phyloP scores from a whole-genome alignment of 306 rosid genomes.

The Glycine tomentella region DNA sequence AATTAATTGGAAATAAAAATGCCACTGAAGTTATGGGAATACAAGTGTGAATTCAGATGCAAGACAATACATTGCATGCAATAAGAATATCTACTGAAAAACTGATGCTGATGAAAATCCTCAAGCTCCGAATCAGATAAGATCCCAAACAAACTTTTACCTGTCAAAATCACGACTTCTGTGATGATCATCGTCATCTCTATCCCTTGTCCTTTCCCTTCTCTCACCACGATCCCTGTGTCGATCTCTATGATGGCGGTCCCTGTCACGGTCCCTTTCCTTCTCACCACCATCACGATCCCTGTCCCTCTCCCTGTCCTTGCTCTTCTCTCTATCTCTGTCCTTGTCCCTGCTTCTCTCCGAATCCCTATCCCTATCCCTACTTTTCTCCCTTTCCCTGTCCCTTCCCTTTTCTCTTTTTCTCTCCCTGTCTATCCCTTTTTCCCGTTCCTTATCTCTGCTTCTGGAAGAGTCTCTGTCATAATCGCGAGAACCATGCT shows the following conservation, averaged over 20 bases:
- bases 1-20: slow-evolving; percentile 11
- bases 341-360: slow-evolving; percentile 52
- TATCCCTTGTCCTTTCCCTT: slow-evolving; percentile 79
- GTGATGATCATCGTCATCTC: slow-evolving; percentile 76
- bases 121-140: slow-evolving; percentile 21
- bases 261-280: slow-evolving; percentile 63
- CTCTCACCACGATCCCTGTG: slow-evolving; percentile 84
- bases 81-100: background rate
- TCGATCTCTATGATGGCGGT: slow-evolving; percentile 70
- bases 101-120: slow-evolving; percentile 6
- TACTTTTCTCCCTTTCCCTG: slow-evolving; percentile 23
- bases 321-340: slow-evolving; percentile 56
- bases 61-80: background rate
- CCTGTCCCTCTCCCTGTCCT: slow-evolving; percentile 58
- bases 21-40: background rate
- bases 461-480: slow-evolving; percentile 91
- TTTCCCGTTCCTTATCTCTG: slow-evolving; percentile 86
- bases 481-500: slow-evolving; percentile 82
- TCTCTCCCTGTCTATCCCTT: slow-evolving; percentile 64
- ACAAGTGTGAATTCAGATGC: background rate
- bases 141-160: slow-evolving; percentile 50
- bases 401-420: slow-evolving; percentile 51
- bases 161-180: slow-evolving; percentile 78
- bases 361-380: no score
- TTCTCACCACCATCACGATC: slow-evolving; percentile 63